Conservation (phyloP, 352 stramenopile species). For the Pythium apleroticum region DNA sequence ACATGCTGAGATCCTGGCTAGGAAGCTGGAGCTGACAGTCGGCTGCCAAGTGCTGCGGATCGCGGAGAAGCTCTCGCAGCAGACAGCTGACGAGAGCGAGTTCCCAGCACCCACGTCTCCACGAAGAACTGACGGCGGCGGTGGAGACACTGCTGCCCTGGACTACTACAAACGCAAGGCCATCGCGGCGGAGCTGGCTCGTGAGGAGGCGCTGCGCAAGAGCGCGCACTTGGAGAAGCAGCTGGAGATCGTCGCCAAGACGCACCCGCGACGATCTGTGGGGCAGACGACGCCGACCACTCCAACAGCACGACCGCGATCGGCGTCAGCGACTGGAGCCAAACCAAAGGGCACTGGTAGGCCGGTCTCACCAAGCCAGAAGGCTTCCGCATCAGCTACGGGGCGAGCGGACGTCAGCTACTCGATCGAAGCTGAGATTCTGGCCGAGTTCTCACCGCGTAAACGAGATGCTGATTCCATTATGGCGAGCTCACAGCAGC, state of each 20-base stretch:
- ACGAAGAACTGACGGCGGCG: not conserved
- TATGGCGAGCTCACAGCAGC: not conserved
- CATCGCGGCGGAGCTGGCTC: slow-evolving; percentile 25
- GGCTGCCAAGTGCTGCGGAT: slow-evolving; percentile 25
- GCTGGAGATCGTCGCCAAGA: slow-evolving; percentile 26
- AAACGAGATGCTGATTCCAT: not conserved
- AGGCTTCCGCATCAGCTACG: not conserved
- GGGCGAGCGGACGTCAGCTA: not conserved
- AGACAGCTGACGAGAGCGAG: not conserved
- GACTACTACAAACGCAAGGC: slow-evolving; percentile 37
- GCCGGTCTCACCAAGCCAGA: not conserved
- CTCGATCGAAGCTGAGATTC: slow-evolving; percentile 40
- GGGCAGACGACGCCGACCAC: not conserved
- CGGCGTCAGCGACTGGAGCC: not conserved
- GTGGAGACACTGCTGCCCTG: slow-evolving; percentile 15
- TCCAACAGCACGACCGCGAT: not conserved
- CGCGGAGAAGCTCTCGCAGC: slow-evolving; percentile 9
- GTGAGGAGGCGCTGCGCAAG: slow-evolving; percentile 30
- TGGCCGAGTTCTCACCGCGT: slow-evolving; percentile 25
- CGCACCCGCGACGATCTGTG: not conserved
- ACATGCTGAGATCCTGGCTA: slow-evolving; percentile 30
- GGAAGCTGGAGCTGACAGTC: slow-evolving; percentile 49
- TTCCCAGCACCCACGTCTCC: not conserved
- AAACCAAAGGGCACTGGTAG: not conserved
- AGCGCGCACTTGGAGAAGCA: slow-evolving; percentile 30